Percentiles rank a stretch among this genome's conserved stretches.
Conservation (phyloP, 2,329 filamentous ascomycete species). For the Diplodia sapinea region DNA sequence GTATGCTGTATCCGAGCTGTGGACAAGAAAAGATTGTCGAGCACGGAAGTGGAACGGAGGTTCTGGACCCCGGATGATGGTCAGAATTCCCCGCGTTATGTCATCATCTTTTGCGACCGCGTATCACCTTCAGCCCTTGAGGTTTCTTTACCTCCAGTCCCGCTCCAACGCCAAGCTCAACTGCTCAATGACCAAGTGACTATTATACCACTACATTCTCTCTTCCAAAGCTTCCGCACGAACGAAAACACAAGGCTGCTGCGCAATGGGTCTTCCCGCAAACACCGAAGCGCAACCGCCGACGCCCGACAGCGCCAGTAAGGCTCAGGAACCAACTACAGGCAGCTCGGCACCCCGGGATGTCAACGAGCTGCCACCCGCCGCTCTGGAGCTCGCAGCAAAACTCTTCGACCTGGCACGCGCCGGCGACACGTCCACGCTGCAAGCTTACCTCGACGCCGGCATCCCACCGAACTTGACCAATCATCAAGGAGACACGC, state of each 20-base stretch:
- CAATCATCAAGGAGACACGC: constrained; percentile 74
- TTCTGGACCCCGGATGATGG: constrained; percentile 9
- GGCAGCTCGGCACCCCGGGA: constrained; percentile 6
- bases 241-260: too few relatives aligned
- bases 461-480: constrained; percentile 73
- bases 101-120: constrained; percentile 16
- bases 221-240: neutral
- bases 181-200: neutral
- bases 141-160: neutral
- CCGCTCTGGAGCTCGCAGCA: constrained; percentile 68
- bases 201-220: neutral
- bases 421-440: constrained; percentile 61
- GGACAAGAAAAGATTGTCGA: neutral
- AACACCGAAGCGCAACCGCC: constrained; percentile 14
- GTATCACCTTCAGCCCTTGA: neutral
- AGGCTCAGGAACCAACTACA: neutral
- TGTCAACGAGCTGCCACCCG: constrained; percentile 59
- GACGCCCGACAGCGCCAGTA: neutral
- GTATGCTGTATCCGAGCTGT: neutral
- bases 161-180: neutral
- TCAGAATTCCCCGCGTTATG: constrained; percentile 16
- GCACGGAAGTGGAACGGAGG: neutral
- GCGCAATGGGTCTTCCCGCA: constrained; percentile 30
- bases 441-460: constrained; percentile 68
- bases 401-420: constrained; percentile 72